Conservation (phyloP, 2,329 filamentous ascomycete genomes). For the Ilyonectria destructans region DNA sequence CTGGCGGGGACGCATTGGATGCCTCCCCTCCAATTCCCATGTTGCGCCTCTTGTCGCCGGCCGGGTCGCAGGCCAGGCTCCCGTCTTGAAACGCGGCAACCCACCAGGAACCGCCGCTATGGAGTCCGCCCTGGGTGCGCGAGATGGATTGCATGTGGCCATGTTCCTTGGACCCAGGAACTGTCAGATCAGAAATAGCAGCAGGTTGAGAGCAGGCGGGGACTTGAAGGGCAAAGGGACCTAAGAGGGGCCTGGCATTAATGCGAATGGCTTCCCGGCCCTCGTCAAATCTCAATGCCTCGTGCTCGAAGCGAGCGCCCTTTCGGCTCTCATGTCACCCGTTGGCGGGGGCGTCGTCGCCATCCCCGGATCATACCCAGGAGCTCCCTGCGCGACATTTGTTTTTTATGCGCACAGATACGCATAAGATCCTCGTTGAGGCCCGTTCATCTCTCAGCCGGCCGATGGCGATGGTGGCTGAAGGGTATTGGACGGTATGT, state of each 20-base stretch:
- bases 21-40: slow-evolving; percentile 37
- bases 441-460: slow-evolving; percentile 38
- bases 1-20: slow-evolving; percentile 34
- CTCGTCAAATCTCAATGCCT: slow-evolving; percentile 17
- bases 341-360: slow-evolving; percentile 41
- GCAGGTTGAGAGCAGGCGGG: slow-evolving; percentile 25
- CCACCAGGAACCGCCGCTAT: slow-evolving; percentile 31
- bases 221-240: background rate
- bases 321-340: slow-evolving; percentile 38
- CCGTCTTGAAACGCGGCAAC: slow-evolving; percentile 41
- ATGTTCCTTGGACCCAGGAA: slow-evolving; percentile 17
- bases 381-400: slow-evolving; percentile 47
- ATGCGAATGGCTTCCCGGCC: slow-evolving; percentile 23
- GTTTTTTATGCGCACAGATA: slow-evolving; percentile 43
- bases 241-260: slow-evolving; percentile 10
- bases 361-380: slow-evolving; percentile 32
- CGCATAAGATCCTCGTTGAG: slow-evolving; percentile 26
- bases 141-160: slow-evolving; percentile 4
- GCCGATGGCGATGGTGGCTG: slow-evolving; percentile 21
- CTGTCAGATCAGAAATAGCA: slow-evolving; percentile 28
- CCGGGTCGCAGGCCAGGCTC: slow-evolving; percentile 15
- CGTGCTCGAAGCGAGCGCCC: slow-evolving; percentile 3
- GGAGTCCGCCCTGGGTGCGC: background rate
- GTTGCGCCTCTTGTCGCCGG: slow-evolving; percentile 25
- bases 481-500: slow-evolving; percentile 11